Conservation (phyloP, 2,329 filamentous ascomycete species). For the Blastomyces parvus region DNA sequence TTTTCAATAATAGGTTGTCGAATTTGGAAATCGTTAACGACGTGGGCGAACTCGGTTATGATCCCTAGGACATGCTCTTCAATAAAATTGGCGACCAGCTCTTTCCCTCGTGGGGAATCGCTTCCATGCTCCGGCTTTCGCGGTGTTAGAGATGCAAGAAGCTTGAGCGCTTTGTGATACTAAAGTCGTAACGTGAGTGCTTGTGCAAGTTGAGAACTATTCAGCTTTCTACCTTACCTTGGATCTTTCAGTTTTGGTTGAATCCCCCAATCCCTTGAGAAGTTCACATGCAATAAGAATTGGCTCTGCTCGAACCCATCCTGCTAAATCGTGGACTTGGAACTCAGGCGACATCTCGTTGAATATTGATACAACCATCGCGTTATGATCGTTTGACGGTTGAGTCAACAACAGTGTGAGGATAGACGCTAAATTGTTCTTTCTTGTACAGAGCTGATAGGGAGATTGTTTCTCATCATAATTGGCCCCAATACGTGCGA, state of each 20-base stretch:
- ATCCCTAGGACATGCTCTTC: slow-evolving; percentile 77
- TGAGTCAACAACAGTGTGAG: slow-evolving; percentile 51
- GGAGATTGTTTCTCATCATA: slow-evolving; percentile 42
- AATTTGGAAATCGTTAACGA: slow-evolving; percentile 58
- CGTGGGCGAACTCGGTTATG: slow-evolving; percentile 69
- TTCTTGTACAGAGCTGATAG: slow-evolving; percentile 54
- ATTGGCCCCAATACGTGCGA: slow-evolving; percentile 70
- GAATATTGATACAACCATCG: slow-evolving; percentile 59
- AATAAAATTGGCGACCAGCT: slow-evolving; percentile 63
- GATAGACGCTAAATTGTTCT: slow-evolving; percentile 50
- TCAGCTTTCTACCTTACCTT: slow-evolving; percentile 42
- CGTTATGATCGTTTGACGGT: slow-evolving; percentile 55
- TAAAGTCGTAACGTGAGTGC: slow-evolving; percentile 21
- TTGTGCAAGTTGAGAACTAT: neutral
- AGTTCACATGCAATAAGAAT: slow-evolving; percentile 70
- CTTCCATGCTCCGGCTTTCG: slow-evolving; percentile 39
- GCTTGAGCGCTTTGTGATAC: slow-evolving; percentile 44
- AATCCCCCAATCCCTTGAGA: slow-evolving; percentile 67
- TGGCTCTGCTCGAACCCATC: slow-evolving; percentile 64
- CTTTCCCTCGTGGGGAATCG: slow-evolving; percentile 40
- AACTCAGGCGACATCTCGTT: slow-evolving; percentile 62
- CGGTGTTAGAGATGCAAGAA: slow-evolving; percentile 44
- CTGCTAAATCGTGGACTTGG: slow-evolving; percentile 53
- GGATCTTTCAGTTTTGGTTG: slow-evolving; percentile 41
- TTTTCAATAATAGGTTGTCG: slow-evolving; percentile 58